These are phyloP conservation scores for Tetradesmus lagerheimii DNA, from an alignment of 139 green algal genomes.

Conservation along the genomic window DNA sequence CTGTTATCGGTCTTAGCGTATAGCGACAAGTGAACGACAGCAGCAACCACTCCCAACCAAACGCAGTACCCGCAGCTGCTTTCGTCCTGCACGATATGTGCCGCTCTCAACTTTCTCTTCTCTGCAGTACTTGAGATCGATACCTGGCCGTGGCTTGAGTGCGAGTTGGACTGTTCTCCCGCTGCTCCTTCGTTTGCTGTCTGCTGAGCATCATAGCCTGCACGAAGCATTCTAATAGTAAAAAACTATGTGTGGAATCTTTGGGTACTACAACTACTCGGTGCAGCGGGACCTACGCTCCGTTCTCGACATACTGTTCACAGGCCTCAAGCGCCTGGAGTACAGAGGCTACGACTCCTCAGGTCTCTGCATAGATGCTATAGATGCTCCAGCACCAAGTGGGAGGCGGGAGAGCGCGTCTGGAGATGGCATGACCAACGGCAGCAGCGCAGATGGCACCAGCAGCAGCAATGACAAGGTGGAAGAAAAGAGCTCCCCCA, in stretches of 20 bases:
- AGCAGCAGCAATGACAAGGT: conserved; percentile 40
- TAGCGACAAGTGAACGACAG: too few species aligned
- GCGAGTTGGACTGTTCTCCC: not conserved
- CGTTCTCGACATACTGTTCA: conserved; percentile 91
- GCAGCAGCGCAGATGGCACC: conserved; percentile 26
- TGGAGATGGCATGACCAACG: not conserved
- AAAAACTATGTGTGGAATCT: conserved; percentile 83
- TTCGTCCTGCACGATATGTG: not conserved
- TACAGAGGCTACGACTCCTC: conserved; percentile 98
- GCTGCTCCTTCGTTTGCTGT: not conserved
- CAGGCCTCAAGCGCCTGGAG: conserved; percentile 93
- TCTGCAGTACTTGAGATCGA: not conserved
- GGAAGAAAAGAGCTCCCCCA: not conserved
- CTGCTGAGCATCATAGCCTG: not conserved
- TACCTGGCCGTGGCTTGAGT: not conserved
- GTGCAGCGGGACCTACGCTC: conserved; percentile 66
- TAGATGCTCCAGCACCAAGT: conserved; percentile 43
- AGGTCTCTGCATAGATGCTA: conserved; percentile 89
- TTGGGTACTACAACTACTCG: conserved; percentile 95
- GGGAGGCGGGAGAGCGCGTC: not conserved
- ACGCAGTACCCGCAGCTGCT: too few species aligned
- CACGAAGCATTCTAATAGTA: not conserved
- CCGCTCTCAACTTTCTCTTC: not conserved
- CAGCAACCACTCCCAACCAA: not conserved
- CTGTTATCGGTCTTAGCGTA: too few species aligned